Evolutionary conservation across 352 stramenopile genomes (phyloP).

Genomic region (Phytophthora sojae): DNA sequence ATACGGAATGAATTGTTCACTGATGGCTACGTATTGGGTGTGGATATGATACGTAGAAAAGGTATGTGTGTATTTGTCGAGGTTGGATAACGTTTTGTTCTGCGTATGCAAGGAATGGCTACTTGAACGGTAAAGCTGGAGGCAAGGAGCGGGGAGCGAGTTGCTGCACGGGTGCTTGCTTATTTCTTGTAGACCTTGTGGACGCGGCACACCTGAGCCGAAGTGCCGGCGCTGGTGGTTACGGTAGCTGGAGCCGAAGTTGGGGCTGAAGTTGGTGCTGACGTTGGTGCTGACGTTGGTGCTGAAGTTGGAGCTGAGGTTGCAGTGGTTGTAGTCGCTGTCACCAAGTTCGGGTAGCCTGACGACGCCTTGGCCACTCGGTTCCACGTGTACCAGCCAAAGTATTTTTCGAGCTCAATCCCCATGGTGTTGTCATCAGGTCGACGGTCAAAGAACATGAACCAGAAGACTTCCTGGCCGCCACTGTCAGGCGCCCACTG

Average conservation of each 20-base stretch:
- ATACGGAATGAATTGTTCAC: constrained; percentile 19
- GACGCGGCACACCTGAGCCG: constrained; percentile 41
- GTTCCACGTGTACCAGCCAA: constrained; percentile 73
- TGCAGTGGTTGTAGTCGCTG: constrained; percentile 10
- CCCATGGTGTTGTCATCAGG: constrained; percentile 58
- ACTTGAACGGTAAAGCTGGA: constrained; percentile 1
- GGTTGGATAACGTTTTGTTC: background rate
- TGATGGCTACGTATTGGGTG: constrained; percentile 20
- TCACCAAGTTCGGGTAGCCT: constrained; percentile 47
- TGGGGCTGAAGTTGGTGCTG: constrained; percentile 14
- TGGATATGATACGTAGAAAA: constrained; percentile 2
- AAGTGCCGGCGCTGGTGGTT: constrained; percentile 3
- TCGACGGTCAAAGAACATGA: constrained; percentile 80
- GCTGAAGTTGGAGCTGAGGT: constrained; percentile 8
- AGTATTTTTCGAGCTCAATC: constrained; percentile 70
- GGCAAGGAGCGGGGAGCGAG: background rate
- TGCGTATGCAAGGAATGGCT: background rate
- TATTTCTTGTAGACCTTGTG: constrained; percentile 43
- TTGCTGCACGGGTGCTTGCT: background rate
- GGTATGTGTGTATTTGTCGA: background rate
- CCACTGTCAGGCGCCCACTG: constrained; percentile 62
- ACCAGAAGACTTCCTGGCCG: constrained; percentile 77
- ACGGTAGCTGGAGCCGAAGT: constrained; percentile 11
- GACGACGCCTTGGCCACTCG: constrained; percentile 40
- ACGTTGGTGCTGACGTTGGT: constrained; percentile 19